These are phyloP conservation scores for Porpolomopsis calyptriformis DNA, from an alignment of 768 basidiomycete genomes.

Conservation along the genomic window DNA sequence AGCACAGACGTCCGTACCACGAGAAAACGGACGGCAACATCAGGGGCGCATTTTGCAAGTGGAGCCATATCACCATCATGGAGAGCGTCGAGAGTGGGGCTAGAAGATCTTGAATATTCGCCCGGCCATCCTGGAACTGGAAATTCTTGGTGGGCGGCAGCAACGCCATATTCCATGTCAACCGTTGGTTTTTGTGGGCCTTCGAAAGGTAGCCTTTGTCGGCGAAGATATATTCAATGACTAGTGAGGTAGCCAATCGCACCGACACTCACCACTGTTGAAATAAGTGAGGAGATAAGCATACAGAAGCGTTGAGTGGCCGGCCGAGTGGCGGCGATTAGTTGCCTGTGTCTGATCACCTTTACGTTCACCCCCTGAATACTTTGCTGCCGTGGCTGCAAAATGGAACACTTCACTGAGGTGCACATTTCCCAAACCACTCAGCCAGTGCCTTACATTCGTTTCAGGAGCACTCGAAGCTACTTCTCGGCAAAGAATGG, in stretches of 20 bases:
- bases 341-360: too few relatives aligned
- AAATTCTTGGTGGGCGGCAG: too few relatives aligned
- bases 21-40: conserved; percentile 39
- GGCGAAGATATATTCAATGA: too few relatives aligned
- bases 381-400: background rate
- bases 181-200: too few relatives aligned
- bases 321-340: too few relatives aligned
- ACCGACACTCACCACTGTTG: too few relatives aligned
- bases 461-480: conserved; percentile 45
- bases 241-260: too few relatives aligned
- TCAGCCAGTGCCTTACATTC: conserved; percentile 6
- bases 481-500: conserved; percentile 62
- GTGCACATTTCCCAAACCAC: conserved; percentile 18
- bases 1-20: conserved; percentile 49
- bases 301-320: too few relatives aligned
- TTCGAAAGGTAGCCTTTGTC: too few relatives aligned
- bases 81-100: conserved; percentile 9
- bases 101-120: background rate
- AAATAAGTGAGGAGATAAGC: too few relatives aligned
- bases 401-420: conserved; percentile 43
- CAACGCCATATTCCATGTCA: too few relatives aligned
- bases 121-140: too few relatives aligned
- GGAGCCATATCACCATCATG: conserved; percentile 10
- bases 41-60: conserved; percentile 7
- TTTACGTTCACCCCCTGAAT: background rate